Base-by-base conservation (phyloP, 768 basidiomycete genomes). In the Termitomyces sp. region DNA sequence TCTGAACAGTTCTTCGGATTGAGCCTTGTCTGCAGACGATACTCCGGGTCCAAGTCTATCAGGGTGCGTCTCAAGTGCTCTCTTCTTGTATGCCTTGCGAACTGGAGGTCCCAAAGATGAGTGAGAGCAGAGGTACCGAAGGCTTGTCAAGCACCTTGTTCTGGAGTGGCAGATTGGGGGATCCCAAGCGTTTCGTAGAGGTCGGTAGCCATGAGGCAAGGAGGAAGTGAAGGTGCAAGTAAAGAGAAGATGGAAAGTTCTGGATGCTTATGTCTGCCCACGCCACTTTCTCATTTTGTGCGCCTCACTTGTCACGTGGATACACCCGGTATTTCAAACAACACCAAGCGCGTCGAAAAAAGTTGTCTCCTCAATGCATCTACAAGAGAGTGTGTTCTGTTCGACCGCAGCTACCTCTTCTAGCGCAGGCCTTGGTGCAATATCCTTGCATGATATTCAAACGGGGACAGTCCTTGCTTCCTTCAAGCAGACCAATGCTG, bases 401-500 rank as follows among this genome's bases (percentile, higher is more conserved):
- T 74, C 86, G 18, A 81, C 84, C 14, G 76, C 79, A 47, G 79
- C 86, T 2, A 64, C 81, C 3, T 69, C 76, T 3, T 67, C 77
- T 9, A 71, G 64, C 28, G 58, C 78, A 28, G 84, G 84, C 3
- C 71, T 80, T 22, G 91, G 92, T 1, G 71, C 84, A 22, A 81
- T 96, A 53, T 73, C 85, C 30, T 65, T 94, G 3, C 92, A 95
- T 65, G 94, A 97, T 66, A 80, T 96, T 14, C 84, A 89, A 58
- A 90, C 87, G 0, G 86, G 90, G 48, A 76, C 83, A 6, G 75
- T 81, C 3, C 79, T 95, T 43, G 82, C 88, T n/a, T 87, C 92
- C 1, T 95, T 94, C 80, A 96, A 95, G 67, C 93, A 94, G 60
- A 87, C 89, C 2, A 87, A 75, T 60, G 78, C 91, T 22, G 71